Percentiles rank a stretch among this genome's conserved stretches.
These are phyloP conservation scores for Lactifluus rugatus DNA, from an alignment of 768 basidiomycete species.

Conservation along the genomic window DNA sequence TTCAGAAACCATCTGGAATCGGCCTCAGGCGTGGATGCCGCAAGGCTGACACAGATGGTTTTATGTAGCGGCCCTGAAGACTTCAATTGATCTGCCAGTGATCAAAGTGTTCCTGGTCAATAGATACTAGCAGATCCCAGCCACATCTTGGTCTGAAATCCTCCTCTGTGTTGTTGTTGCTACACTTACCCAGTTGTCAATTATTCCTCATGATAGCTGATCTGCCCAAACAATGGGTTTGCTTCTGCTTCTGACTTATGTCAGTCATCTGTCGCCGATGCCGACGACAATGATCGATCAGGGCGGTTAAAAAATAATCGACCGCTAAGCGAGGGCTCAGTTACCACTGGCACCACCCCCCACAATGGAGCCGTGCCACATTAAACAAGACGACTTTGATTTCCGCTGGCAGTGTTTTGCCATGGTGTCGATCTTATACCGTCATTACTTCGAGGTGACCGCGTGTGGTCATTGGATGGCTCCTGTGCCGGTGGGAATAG, in stretches of 20 bases:
- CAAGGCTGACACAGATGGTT: constrained; percentile 1
- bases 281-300: constrained; percentile 10
- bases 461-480: background rate
- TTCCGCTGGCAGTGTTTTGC: background rate
- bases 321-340: constrained; percentile 9
- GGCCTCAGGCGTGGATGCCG: background rate
- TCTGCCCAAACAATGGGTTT: background rate
- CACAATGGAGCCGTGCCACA: background rate
- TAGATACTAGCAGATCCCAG: too few species aligned
- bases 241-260: constrained; percentile 11
- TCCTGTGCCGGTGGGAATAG: background rate
- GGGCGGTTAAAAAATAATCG: background rate
- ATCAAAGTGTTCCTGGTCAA: too few species aligned
- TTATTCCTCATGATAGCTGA: background rate
- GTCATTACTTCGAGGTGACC: background rate
- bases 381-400: background rate
- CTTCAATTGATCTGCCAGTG: background rate
- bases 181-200: background rate
- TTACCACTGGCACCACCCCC: background rate
- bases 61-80: background rate
- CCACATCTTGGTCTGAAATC: background rate
- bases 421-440: background rate
- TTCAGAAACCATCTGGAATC: background rate
- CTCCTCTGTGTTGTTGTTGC: background rate
- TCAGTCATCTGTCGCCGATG: background rate